Evolutionary conservation across 805 yeast genomes (phyloP), one percentile per base, ranked within the genome.

Genomic region (Candida insectorum): DNA sequence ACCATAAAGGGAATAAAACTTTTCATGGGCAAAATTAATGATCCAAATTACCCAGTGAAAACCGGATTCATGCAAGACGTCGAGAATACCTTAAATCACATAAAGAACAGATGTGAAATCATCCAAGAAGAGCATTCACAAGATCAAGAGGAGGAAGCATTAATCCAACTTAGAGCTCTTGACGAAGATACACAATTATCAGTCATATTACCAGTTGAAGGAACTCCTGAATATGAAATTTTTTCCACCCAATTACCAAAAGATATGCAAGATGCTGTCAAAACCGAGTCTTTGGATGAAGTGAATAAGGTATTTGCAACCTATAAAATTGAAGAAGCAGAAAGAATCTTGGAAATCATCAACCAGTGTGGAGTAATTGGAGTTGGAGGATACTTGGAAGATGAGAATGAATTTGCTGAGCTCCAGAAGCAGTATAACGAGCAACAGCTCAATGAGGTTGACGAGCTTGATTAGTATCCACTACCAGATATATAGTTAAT

Each of bases 321-420:
- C 6, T 72, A 85, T 72, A 68, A 77, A 15, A 66, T 89, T 4
- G 83, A 71, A 8, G 89, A 85, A 24, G 96, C 96, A 5, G 97
- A 91, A 54, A 56, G 61, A 6, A 69, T 85, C 6, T 71, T 91
- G 45, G 89, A 80, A 40, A 55, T 77, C 31, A 80, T 91, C 51
- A 82, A 86, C 46, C 77, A 81, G 49, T 82, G 88, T 50, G 88
- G 85, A 8, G 88, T 87, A 20, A 79, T 91, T 50, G 87, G 91
- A 22, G 79, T 91, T 24, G 84, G 79, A 46, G 95, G 83, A 0
- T 60, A 81, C 23, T 58, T 84, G 34, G 93, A 85, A 45, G 77
- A 83, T 52, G 88, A 82, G 51, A 65, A 73, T 14, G 85, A 85
- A 37, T 85, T 83, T 56, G 57, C 73, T 34, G 65, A 69, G 38